Conservation (phyloP, 768 basidiomycete species). For the Fomitopsis pulvina region DNA sequence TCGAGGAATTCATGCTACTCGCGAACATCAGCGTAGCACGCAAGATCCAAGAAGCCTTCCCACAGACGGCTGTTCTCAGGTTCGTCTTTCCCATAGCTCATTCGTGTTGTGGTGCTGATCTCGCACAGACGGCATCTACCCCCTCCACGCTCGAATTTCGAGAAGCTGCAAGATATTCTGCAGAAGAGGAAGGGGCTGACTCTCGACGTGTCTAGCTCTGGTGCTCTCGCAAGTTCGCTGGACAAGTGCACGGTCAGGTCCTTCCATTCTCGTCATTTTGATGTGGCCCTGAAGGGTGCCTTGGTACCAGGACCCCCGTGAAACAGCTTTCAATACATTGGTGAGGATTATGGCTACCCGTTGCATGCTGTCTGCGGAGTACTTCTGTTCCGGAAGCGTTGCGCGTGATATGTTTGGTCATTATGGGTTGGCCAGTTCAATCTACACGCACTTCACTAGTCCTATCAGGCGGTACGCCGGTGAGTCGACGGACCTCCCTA, state of each 20-base stretch:
- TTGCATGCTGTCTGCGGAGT: conserved; percentile 98
- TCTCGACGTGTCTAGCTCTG: conserved; percentile 87
- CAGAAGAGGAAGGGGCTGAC: conserved; percentile 75
- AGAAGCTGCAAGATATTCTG: conserved; percentile 90
- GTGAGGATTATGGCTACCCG: conserved; percentile 99
- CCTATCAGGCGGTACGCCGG: conserved; percentile 96
- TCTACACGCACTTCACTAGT: conserved; percentile 98
- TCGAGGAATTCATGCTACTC: conserved; percentile 98
- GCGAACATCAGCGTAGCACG: conserved; percentile 92
- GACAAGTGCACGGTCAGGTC: conserved; percentile 76
- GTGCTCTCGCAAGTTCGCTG: conserved; percentile 80
- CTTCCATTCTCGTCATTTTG: conserved; percentile 2
- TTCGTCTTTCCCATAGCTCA: conserved; percentile 21
- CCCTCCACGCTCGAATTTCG: conserved; percentile 90
- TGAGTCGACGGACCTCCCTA: conserved; percentile 24
- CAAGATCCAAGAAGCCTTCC: conserved; percentile 92
- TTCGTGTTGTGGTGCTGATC: neutral
- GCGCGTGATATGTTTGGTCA: conserved; percentile 90
- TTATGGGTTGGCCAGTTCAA: conserved; percentile 94
- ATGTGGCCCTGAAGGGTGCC: neutral
- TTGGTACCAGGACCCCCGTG: conserved; percentile 56
- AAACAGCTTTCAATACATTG: conserved; percentile 93
- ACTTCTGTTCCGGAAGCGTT: conserved; percentile 95
- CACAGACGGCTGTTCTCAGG: conserved; percentile 91
- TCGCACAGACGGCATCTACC: conserved; percentile 73